Base-by-base conservation (phyloP, 2,329 filamentous ascomycete genomes). In the Nothophoma quercina region DNA sequence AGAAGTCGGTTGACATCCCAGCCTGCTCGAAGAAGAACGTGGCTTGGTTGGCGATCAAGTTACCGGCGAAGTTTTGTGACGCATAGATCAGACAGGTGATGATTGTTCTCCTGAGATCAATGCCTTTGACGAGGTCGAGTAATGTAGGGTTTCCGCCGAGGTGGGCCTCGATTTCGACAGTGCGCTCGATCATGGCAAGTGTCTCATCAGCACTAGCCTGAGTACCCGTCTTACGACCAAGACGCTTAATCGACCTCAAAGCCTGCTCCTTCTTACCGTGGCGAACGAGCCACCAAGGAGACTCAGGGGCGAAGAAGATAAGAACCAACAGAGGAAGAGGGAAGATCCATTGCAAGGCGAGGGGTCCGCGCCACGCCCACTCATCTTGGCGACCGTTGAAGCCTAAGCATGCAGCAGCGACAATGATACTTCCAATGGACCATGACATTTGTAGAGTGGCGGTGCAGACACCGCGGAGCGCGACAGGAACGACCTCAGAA, bases 361-460 rank as follows among this genome's bases (percentile, higher is more conserved):
- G 58, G 9, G 65, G 65, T 18, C 50, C 53, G 41, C 63, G 53
- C 59, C 58, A 67, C 3, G 62, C 58, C 63, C 63, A 67, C 32
- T 67, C 51, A 19, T 65, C 62, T 5, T 25, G 46, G 16, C 59
- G 60, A 12, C 57, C 54, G 42, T 84, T 76, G 75, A 83, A 85
- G 36, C 71, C 67, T 67, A 82, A 85, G 46, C 80, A 82, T 51
- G 82, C 78, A 42, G 70, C 83, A 29, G 80, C 83, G 28, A 86
- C 84, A 46, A 87, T 83, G 69, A 87, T 86, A 26, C 72, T 67
- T 19, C 84, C 84, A 63, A 86, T 82, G 15, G 83, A 81, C 83
- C 83, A 87, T 72, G 83, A 83, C 83, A 86, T 85, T 69, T 87
- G 84, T 61, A 87, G 64, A 77, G 83, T 86, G 66, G 83, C 81